A percentile compares a stretch with the other conserved stretches of the same genome.
Evolutionary conservation across 1,284 basidiomycete genomes (phyloP).

Genomic region (Inonotus obliquus): DNA sequence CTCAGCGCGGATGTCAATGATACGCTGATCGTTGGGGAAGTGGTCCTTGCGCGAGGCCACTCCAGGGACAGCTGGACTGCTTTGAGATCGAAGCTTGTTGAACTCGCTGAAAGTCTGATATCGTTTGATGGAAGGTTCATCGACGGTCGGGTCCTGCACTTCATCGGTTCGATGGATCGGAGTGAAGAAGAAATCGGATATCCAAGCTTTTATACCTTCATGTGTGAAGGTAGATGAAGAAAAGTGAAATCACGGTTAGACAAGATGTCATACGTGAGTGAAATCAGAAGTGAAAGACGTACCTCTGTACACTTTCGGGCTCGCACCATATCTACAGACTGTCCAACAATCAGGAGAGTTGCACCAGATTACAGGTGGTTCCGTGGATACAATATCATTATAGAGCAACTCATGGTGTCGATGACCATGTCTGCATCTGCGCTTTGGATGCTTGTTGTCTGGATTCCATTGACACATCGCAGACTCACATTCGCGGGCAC

Average conservation of each 20-base stretch:
- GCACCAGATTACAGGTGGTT: conserved; percentile 11
- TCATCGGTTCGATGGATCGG: neutral
- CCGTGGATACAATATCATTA: neutral
- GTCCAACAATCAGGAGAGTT: conserved; percentile 9
- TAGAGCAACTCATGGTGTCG: neutral
- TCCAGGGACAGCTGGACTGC: neutral
- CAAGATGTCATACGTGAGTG: neutral
- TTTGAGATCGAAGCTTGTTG: neutral
- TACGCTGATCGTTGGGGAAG: neutral
- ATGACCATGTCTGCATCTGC: conserved; percentile 4
- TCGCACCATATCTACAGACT: conserved; percentile 10
- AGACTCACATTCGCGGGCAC: neutral
- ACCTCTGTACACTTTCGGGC: conserved; percentile 2
- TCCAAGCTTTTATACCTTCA: neutral
- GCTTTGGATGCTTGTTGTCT: conserved; percentile 2
- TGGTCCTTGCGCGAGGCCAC: neutral
- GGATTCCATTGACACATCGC: conserved; percentile 14
- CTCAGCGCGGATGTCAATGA: neutral
- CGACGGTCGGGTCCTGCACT: neutral
- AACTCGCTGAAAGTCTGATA: conserved; percentile 1
- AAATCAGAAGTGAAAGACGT: neutral
- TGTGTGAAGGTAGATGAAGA: neutral
- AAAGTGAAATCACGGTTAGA: neutral
- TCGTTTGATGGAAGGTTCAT: neutral
- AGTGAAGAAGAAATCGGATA: neutral